A percentile compares a stretch with the other conserved stretches of the same genome.
Evolutionary conservation across 306 rosid species (phyloP).

Genomic region (Abrus pulchellus): DNA sequence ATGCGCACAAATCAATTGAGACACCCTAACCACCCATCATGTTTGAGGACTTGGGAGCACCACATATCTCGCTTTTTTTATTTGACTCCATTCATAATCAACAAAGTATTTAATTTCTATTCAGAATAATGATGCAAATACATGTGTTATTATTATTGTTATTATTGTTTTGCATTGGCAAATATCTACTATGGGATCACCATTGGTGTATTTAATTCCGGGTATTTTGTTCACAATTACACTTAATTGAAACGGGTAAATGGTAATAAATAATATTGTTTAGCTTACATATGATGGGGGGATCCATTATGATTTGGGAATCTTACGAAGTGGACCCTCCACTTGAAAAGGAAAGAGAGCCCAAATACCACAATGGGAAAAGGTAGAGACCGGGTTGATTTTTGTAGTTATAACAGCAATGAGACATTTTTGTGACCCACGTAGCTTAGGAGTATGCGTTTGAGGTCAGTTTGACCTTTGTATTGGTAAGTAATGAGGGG

Average conservation of each 20-base stretch:
- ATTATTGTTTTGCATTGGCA: no score
- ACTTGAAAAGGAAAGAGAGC: neutral
- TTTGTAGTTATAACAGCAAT: neutral
- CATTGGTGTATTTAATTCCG: neutral
- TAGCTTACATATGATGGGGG: neutral
- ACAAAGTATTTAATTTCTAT: neutral
- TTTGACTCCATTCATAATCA: slow-evolving; percentile 42
- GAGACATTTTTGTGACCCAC: neutral
- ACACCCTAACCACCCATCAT: slow-evolving; percentile 91
- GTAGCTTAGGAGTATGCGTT: slow-evolving; percentile 44
- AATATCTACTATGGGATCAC: neutral
- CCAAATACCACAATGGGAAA: neutral
- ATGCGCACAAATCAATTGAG: slow-evolving; percentile 56
- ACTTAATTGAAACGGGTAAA: neutral
- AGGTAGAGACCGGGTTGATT: neutral
- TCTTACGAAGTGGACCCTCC: slow-evolving; percentile 29
- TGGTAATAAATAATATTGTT: neutral
- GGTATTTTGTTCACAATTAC: neutral
- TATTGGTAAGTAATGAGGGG: slow-evolving; percentile 33
- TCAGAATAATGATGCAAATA: neutral
- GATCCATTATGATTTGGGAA: slow-evolving; percentile 32
- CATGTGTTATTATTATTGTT: neutral
- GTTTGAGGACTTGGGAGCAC: slow-evolving; percentile 65
- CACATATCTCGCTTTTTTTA: slow-evolving; percentile 47
- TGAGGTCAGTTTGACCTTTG: slow-evolving; percentile 53